phyloP scores from a whole-genome alignment of 1,139 yeast genomes.

The Yamadazyma diddensiae region DNA sequence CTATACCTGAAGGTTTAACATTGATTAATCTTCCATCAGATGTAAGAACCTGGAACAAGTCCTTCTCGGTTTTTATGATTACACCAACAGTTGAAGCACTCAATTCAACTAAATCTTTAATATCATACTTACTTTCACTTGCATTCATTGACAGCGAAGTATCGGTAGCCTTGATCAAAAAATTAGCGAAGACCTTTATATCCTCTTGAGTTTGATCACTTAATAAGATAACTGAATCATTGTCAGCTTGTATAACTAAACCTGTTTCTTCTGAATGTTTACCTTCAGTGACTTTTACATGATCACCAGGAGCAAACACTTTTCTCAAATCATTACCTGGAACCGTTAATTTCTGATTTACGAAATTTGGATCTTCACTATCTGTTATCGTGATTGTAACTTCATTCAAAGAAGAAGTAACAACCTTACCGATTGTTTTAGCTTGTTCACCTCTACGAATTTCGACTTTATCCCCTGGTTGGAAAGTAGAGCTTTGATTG shows the following conservation, averaged over 20 bases:
- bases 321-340: slow-evolving; percentile 83
- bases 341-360: slow-evolving; percentile 54
- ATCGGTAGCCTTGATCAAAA: slow-evolving; percentile 75
- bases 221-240: slow-evolving; percentile 83
- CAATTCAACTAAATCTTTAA: slow-evolving; percentile 87
- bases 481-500: slow-evolving; percentile 50
- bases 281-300: slow-evolving; percentile 89
- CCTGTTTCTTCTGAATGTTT: slow-evolving; percentile 93
- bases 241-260: slow-evolving; percentile 77
- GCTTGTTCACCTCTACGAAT: slow-evolving; percentile 92
- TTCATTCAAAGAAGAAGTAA: slow-evolving; percentile 61
- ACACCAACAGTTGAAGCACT: slow-evolving; percentile 88
- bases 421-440: slow-evolving; percentile 79
- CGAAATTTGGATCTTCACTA: slow-evolving; percentile 48
- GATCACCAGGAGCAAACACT: slow-evolving; percentile 88
- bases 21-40: slow-evolving; percentile 77
- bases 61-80: slow-evolving; percentile 85
- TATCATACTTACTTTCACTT: slow-evolving; percentile 66
- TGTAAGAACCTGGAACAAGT: slow-evolving; percentile 74
- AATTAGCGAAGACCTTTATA: slow-evolving; percentile 88
- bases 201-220: slow-evolving; percentile 88
- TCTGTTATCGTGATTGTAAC: slow-evolving; percentile 58
- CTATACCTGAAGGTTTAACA: slow-evolving; percentile 75
- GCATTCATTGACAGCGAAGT: slow-evolving; percentile 45
- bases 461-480: slow-evolving; percentile 93